Conservation (phyloP, 768 basidiomycete species). For the Russula emetica region DNA sequence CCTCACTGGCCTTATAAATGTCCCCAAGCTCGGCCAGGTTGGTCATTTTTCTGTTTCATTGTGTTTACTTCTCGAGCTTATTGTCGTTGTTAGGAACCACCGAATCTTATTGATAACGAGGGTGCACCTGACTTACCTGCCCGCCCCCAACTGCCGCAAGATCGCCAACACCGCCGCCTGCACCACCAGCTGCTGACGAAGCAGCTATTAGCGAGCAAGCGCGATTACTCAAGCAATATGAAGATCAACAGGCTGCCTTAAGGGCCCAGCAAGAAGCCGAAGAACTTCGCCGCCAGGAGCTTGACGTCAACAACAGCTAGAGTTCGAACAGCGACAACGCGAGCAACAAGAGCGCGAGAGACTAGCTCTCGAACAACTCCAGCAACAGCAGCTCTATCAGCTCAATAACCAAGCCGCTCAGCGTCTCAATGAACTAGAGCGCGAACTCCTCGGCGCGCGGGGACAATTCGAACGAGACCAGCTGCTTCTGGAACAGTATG, state of each 20-base stretch:
- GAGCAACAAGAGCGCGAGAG: slow-evolving; percentile 87
- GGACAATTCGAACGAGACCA: slow-evolving; percentile 99
- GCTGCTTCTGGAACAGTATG: slow-evolving; percentile 95
- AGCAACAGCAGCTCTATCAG: slow-evolving; percentile 79
- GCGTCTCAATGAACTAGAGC: slow-evolving; percentile 77
- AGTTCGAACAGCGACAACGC: slow-evolving; percentile 85
- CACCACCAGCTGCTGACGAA: slow-evolving; percentile 63
- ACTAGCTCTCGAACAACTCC: slow-evolving; percentile 81
- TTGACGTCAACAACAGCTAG: slow-evolving; percentile 75
- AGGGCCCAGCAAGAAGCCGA: slow-evolving; percentile 76
- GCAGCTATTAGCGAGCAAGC: slow-evolving; percentile 84
- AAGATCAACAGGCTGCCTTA: slow-evolving; percentile 90
- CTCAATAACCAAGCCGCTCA: slow-evolving; percentile 73
- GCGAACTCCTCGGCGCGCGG: slow-evolving; percentile 86
- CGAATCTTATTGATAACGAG: slow-evolving; percentile 84
- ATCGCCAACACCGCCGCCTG: slow-evolving; percentile 62
- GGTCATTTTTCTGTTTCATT: slow-evolving; percentile 28
- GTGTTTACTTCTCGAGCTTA: neutral
- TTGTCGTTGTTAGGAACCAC: slow-evolving; percentile 70
- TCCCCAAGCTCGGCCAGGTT: slow-evolving; percentile 93
- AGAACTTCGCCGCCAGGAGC: slow-evolving; percentile 72
- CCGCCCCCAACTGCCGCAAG: slow-evolving; percentile 54
- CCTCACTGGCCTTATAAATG: slow-evolving; percentile 94
- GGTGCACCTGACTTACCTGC: slow-evolving; percentile 84
- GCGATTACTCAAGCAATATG: slow-evolving; percentile 92